Conservation (phyloP, 352 stramenopile genomes). For the Nannochloropsis limnetica region DNA sequence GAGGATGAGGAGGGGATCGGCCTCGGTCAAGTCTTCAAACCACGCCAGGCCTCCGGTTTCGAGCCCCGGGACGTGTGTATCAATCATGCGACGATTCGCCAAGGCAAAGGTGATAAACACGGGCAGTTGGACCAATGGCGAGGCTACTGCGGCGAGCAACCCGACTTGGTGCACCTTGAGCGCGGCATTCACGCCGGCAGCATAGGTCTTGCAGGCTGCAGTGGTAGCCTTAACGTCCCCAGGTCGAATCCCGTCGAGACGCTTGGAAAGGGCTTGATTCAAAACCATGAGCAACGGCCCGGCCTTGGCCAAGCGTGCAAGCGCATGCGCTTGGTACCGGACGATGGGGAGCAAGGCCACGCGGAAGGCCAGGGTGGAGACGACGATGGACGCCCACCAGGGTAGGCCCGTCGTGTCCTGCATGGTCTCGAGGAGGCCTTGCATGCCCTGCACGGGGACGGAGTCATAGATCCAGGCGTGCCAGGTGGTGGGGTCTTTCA, state of each 20-base stretch:
- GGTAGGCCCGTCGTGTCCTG: conserved; percentile 3
- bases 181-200: background rate
- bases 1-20: conserved; percentile 3
- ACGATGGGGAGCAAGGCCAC: conserved; percentile 1
- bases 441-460: conserved; percentile 24
- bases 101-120: conserved; percentile 22
- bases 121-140: background rate
- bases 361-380: conserved; percentile 22
- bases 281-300: background rate
- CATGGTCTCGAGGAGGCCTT: background rate
- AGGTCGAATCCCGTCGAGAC: background rate
- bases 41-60: conserved; percentile 23
- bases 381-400: conserved; percentile 34
- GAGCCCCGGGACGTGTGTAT: background rate
- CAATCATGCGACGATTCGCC: conserved; percentile 33
- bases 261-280: conserved; percentile 26
- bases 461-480: conserved; percentile 19
- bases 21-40: conserved; percentile 31
- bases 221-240: background rate
- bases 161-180: conserved; percentile 4
- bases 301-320: background rate
- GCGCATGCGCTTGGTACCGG: conserved; percentile 2
- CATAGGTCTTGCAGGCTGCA: conserved; percentile 4
- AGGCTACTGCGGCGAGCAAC: background rate
- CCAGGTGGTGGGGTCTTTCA: background rate